Conservation (phyloP, 2,329 filamentous ascomycete species). For the Fusarium avenaceum region DNA sequence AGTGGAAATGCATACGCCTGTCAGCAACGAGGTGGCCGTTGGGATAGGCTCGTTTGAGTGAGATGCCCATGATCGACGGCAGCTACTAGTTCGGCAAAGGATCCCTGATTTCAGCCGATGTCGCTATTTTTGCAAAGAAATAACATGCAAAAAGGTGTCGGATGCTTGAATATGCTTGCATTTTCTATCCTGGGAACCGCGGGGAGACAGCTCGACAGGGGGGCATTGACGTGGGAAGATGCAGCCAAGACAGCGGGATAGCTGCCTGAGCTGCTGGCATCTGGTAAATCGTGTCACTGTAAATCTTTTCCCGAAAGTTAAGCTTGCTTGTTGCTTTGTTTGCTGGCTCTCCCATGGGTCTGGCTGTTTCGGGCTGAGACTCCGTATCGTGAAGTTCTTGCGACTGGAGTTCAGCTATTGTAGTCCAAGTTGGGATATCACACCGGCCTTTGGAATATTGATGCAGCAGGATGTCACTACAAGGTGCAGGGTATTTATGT, state of each 20-base stretch:
- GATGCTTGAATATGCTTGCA: background rate
- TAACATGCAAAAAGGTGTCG: background rate
- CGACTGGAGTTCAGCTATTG: background rate
- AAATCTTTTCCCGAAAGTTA: background rate
- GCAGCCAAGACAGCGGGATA: conserved; percentile 25
- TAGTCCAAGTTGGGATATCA: background rate
- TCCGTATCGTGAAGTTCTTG: background rate
- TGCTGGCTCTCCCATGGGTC: background rate
- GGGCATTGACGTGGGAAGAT: conserved; percentile 5
- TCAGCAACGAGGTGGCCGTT: background rate
- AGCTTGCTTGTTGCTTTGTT: background rate
- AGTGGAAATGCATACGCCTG: conserved; percentile 3
- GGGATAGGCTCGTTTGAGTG: background rate
- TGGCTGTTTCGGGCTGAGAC: conserved; percentile 1
- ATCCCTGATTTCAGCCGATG: background rate
- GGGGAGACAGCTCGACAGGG: background rate
- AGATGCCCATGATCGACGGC: background rate
- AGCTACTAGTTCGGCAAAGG: background rate
- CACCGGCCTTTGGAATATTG: background rate
- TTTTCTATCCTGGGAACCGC: background rate
- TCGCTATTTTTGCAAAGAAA: conserved; percentile 20
- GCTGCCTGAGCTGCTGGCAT: background rate
- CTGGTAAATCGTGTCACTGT: conserved; percentile 3
- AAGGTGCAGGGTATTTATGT: background rate
- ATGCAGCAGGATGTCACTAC: conserved; percentile 8